Evolutionary conservation across 441 rosid species (phyloP), one percentile per base, ranked within the genome.

Genomic region (Flueggea neowawraea): DNA sequence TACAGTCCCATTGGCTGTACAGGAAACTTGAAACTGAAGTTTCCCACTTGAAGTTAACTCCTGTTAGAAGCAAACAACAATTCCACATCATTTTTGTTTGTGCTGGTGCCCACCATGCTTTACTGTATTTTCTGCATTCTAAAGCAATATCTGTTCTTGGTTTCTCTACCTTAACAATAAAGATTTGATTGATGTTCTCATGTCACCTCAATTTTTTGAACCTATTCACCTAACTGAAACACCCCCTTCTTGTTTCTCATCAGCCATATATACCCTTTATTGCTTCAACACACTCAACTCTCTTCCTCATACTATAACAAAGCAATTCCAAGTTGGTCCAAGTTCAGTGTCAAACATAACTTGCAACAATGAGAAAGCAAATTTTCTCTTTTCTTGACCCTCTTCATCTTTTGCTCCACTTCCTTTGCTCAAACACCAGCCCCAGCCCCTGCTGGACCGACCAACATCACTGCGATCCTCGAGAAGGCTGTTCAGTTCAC

Each of bases 401-500:
- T 71, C 43, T 67, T 67, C 68, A 69, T 78, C 31, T 39, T 44
- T 52, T 58, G 22, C 31, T 66, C 69, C 60, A 52, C 50, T 16
- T 57, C 81, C 12, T 60, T 16, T 0, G 87, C 95, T 64, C 96
- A 87, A 55, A 48, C 72, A 16, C 85, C 81, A 0, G 59, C 88
- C 3, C 79, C 80, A 4, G 57, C 78, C 3, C 83, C 88, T 2
- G 64, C 96, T 0, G 79, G 81, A 16, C 80, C 83, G 1, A 77
- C 82, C 52, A 94, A 94, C 72, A 80, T 90, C 70, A 85, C 95
- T 0, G 83, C 86, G 5, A 67, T 90, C 63, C 84, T 94, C 5
- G 95, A 87, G 75, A 90, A 89, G 64, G 89, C 82, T 0, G 97
- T 97, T 36, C 99, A 94, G 54, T 94, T 77, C 80, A 80, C 94